Conservation (phyloP, 2,329 filamentous ascomycete genomes). For the Epichloe glyceriae region DNA sequence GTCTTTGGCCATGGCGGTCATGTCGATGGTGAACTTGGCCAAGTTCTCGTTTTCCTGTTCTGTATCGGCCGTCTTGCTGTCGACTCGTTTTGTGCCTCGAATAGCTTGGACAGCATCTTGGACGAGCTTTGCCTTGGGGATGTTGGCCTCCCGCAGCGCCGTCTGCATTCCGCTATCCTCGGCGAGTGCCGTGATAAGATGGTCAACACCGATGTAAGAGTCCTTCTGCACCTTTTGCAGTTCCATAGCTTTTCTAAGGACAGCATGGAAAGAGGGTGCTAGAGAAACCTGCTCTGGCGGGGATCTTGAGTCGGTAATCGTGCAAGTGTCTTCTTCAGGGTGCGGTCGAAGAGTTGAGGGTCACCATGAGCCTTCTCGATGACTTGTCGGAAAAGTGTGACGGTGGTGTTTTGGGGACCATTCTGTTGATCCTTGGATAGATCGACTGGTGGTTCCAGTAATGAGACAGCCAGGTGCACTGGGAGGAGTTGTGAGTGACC, state of each 20-base stretch:
- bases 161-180: slow-evolving; percentile 66
- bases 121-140: slow-evolving; percentile 82
- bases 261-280: slow-evolving; percentile 66
- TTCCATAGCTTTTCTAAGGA: slow-evolving; percentile 74
- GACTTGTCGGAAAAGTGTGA: slow-evolving; percentile 88
- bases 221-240: slow-evolving; percentile 97
- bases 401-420: slow-evolving; percentile 44
- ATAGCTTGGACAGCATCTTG: slow-evolving; percentile 86
- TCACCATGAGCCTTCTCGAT: slow-evolving; percentile 90
- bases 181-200: slow-evolving; percentile 73
- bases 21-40: slow-evolving; percentile 96
- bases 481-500: slow-evolving; percentile 83
- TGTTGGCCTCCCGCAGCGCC: slow-evolving; percentile 71
- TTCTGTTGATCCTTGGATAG: slow-evolving; percentile 77
- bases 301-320: slow-evolving; percentile 89
- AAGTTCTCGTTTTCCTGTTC: slow-evolving; percentile 91
- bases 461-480: slow-evolving; percentile 73
- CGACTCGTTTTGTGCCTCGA: slow-evolving; percentile 81
- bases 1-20: slow-evolving; percentile 91
- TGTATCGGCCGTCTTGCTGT: slow-evolving; percentile 89
- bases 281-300: slow-evolving; percentile 81
- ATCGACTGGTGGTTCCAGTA: slow-evolving; percentile 64
- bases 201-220: slow-evolving; percentile 85
- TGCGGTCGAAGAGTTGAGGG: slow-evolving; percentile 72
- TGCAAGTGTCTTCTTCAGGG: slow-evolving; percentile 84